Evolutionary conservation across 257 asterid genomes (phyloP).

Genomic region (Solanum medicagineum): DNA sequence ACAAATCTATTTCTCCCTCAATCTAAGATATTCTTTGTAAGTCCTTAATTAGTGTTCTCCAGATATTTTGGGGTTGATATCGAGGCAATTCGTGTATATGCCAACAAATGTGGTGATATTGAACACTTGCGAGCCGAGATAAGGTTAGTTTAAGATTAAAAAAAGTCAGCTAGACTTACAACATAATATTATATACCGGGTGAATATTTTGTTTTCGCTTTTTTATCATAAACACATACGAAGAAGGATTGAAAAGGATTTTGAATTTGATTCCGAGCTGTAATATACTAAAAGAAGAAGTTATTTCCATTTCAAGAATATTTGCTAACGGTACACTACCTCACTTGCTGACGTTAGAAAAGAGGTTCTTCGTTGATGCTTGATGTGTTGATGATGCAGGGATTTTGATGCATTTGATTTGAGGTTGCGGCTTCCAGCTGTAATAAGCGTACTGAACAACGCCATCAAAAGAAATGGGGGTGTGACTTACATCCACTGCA

Average conservation of each 20-base stretch:
- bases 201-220: not conserved
- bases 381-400: constrained; percentile 29
- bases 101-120: constrained; percentile 55
- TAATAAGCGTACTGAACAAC: constrained; percentile 63
- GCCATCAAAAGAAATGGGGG: constrained; percentile 71
- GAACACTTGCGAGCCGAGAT: constrained; percentile 84
- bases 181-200: not conserved
- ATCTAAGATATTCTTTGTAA: constrained; percentile 4
- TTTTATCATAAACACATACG: not conserved
- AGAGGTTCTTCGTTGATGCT: not conserved
- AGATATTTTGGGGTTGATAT: constrained; percentile 90
- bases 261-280: not conserved
- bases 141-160: constrained; percentile 35
- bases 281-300: not conserved
- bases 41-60: constrained; percentile 37
- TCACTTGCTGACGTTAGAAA: not conserved
- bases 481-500: constrained; percentile 84
- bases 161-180: not conserved
- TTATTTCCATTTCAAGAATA: not conserved
- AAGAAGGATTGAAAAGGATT: not conserved
- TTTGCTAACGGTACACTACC: not conserved
- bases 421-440: constrained; percentile 82
- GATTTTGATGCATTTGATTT: constrained; percentile 91
- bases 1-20: not conserved
- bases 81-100: constrained; percentile 61